Evolutionary conservation across 352 stramenopile genomes (phyloP), one percentile per base, ranked within the genome.

Genomic region (Phytophthora melonis): DNA sequence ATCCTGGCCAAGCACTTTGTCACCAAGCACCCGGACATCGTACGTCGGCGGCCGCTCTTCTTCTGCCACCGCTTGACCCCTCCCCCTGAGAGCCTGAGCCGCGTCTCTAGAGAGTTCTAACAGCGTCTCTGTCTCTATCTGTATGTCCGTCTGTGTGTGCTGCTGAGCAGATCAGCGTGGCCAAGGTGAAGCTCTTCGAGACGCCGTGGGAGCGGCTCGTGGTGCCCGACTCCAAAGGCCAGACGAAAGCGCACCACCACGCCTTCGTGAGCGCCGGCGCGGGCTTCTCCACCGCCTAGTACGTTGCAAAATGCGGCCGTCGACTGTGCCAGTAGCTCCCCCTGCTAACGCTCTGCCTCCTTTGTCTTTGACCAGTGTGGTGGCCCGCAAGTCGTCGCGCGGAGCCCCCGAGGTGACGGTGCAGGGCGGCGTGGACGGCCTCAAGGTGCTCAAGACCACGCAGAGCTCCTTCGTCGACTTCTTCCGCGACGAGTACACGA

Each of bases 1-100:
- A 90, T 96, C 60, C 61, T 97, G 56, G 88, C 88, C 63, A 94
- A 92, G 75, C 92, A 97, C 83, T 98, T 97, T 63, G 72, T 98
- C 21, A 80, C 69, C 8, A 92, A 74, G 23, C 93, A 97, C 75
- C 83, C 92, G 49, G 76, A 81, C 30, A 86, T 97, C 32, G 88
- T 96, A 78, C 60, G 79, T 54, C 23, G 61, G 7, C 8, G 23
- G 23, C 23, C 23, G 23, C 23, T 25, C 23, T 25, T 25, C 23
- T 25, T 25, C 23, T 25, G 23, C 23, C 23, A 25, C 23, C 23
- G 23, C 23, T 25, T 25, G 23, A 25, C 1, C 23, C 23, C 23
- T 2, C 23, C 1, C 23, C n/a, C n/a, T n/a, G n/a, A 2, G 23
- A 25, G 23, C 23, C 23, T 25, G 16, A 21, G 43, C 43, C 16